Conservation (phyloP, 2,329 filamentous ascomycete species). For the Orbilia quercus region DNA sequence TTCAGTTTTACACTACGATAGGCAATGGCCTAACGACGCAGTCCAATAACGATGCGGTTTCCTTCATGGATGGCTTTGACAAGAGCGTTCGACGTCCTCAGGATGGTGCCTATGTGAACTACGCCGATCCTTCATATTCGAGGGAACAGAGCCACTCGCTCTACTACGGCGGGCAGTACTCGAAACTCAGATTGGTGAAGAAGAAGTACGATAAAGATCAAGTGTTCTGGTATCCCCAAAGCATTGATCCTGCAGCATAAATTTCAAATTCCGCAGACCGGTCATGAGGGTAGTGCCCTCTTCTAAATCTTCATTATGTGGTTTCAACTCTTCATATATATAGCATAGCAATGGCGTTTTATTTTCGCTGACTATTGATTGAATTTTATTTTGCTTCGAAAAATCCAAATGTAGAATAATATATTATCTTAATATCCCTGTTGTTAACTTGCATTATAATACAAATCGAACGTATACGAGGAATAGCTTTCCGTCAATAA, state of each 20-base stretch:
- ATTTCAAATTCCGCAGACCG: too few species aligned
- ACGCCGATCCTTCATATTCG: constrained; percentile 45
- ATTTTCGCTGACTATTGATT: constrained; percentile 2
- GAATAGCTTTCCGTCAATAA: too few species aligned
- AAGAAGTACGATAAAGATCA: constrained; percentile 52
- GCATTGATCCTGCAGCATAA: constrained; percentile 47
- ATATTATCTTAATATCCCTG: too few species aligned
- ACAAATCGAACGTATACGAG: too few species aligned
- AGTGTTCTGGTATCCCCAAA: constrained; percentile 55
- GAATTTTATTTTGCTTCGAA: neutral
- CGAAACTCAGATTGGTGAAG: constrained; percentile 32
- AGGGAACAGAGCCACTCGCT: constrained; percentile 24
- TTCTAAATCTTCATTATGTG: neutral
- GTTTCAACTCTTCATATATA: neutral
- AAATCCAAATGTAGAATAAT: too few species aligned
- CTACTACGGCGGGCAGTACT: constrained; percentile 46
- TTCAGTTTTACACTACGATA: constrained; percentile 57
- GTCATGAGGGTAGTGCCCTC: neutral
- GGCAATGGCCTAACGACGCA: neutral
- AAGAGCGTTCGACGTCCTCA: constrained; percentile 31
- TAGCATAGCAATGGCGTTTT: constrained; percentile 28
- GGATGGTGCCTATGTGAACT: constrained; percentile 52
- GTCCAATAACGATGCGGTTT: constrained; percentile 5
- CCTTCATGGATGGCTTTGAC: constrained; percentile 42
- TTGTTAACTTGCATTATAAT: too few species aligned